Evolutionary conservation across 768 basidiomycete genomes (phyloP), one percentile per base, ranked within the genome.

Genomic region (Albatrellus ellisii): DNA sequence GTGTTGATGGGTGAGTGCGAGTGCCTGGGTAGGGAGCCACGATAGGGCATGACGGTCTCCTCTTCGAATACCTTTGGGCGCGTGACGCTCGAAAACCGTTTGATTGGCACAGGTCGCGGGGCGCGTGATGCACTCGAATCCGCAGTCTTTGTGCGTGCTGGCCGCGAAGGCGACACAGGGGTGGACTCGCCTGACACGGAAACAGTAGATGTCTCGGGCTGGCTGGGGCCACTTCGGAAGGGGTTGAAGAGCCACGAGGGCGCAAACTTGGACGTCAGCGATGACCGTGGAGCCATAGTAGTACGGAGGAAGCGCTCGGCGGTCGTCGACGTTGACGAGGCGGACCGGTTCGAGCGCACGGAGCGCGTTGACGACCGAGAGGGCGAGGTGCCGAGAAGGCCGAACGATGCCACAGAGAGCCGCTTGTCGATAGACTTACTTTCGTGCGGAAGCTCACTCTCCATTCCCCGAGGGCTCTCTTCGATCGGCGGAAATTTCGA

Each of bases 171-270:
- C 2, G 42, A 17, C 37, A 50, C 14, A 49, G 54, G 12, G 22
- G 41, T 46, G 6, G 67, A 56, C 1, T 63, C 65, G 3, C 69
- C 67, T 4, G 72, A 68, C 2, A 67, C 75, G 22, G 72, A 72
- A 4, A 73, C 63, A 11, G 70, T 60, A 2, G 70, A 69, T 1
- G 75, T 76, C 48, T 80, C 75, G 2, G 79, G 69, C 54, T 83
- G 78, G 48, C 70, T 73, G 6, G 70, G 65, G 1, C 65, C 70
- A 44, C 70, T 75, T 26, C 81, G 66, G 57, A 88, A 87, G 4
- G 78, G 72, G 52, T 77, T 82, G 58, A 85, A 79, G 9, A 87
- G 59, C 85, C 85, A 87, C n/a, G 79, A 68, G 2, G 83, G 73
- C 1, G 82, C 65, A 29, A 84, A 66, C 52, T 76, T 82, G 2